Percentiles rank a stretch among this genome's conserved stretches.
Evolutionary conservation across 139 green algal genomes (phyloP).

Genomic region (Protoeuglena noctilucae): DNA sequence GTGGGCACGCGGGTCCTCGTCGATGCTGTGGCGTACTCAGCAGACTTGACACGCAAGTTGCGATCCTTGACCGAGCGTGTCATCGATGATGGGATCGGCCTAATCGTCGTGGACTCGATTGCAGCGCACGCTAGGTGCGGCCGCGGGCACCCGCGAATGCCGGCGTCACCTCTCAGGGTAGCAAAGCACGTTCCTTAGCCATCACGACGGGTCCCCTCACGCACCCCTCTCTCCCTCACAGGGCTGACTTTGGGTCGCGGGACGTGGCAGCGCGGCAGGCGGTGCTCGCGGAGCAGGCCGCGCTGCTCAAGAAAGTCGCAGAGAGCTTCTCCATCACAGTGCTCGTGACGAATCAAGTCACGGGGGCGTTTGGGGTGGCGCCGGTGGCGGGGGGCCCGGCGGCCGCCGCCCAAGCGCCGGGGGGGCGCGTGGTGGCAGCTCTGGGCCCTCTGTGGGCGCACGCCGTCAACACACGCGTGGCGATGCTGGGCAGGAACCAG

Average conservation of each 20-base stretch:
- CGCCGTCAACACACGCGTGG: conserved; percentile 72
- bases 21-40: background rate
- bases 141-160: background rate
- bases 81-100: no score
- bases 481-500: conserved; percentile 28
- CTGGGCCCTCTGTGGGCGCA: conserved; percentile 83
- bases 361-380: conserved; percentile 7
- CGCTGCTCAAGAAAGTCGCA: conserved; percentile 51
- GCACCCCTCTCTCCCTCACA: no score
- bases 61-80: no score
- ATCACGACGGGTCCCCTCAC: conserved; percentile 28
- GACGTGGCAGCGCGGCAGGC: conserved; percentile 23
- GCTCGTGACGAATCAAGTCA: conserved; percentile 61
- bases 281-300: conserved; percentile 41
- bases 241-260: conserved; percentile 15
- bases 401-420: background rate
- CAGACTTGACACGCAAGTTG: no score
- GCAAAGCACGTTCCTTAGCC: conserved; percentile 28
- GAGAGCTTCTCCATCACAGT: conserved; percentile 53
- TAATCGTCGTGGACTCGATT: background rate
- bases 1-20: background rate
- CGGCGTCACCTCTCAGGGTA: conserved; percentile 9
- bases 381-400: conserved; percentile 3
- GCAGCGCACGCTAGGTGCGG: conserved; percentile 8
- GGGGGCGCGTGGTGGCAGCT: conserved; percentile 42